These are phyloP conservation scores for Acanthamoeba castellanii DNA, from an alignment of 208 protist genomes.

Conservation along the genomic window DNA sequence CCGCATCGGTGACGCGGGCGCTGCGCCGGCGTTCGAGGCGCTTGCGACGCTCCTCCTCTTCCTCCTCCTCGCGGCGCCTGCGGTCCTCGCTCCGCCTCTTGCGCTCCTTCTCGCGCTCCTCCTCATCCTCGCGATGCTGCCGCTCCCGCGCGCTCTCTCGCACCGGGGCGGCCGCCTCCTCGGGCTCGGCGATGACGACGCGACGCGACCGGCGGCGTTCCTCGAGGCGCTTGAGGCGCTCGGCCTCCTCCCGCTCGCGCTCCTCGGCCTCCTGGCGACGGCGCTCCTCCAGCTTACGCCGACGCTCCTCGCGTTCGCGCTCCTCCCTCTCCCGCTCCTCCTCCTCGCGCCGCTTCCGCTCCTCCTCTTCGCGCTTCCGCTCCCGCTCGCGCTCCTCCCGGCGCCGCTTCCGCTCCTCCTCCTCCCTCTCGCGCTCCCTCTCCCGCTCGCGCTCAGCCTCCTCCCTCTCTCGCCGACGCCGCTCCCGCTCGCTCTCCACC, in stretches of 20 bases:
- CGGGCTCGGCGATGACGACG: background rate
- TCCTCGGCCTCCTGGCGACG: conserved; percentile 15
- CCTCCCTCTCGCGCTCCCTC: background rate
- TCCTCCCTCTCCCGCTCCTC: background rate
- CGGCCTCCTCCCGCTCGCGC: background rate
- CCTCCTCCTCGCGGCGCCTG: background rate
- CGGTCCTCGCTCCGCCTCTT: background rate
- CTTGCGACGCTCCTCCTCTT: background rate
- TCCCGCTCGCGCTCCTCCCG: background rate
- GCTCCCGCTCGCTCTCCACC: background rate
- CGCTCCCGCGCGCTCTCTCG: too few species aligned
- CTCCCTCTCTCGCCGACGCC: background rate
- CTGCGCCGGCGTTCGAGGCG: background rate
- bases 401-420: background rate
- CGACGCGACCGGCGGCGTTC: background rate
- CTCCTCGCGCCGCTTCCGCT: background rate
- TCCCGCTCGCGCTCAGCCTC: background rate
- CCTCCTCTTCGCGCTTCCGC: background rate
- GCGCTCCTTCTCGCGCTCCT: background rate
- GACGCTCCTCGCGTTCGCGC: background rate
- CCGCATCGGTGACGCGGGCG: background rate
- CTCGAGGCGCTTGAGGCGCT: background rate
- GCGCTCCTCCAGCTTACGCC: conserved; percentile 2
- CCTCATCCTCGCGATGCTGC: background rate
- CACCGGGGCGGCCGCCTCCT: too few species aligned